Evolutionary conservation across 1,139 yeast genomes (phyloP), one percentile per base, ranked within the genome.

Genomic region (Arxiozyma heterogenica): DNA sequence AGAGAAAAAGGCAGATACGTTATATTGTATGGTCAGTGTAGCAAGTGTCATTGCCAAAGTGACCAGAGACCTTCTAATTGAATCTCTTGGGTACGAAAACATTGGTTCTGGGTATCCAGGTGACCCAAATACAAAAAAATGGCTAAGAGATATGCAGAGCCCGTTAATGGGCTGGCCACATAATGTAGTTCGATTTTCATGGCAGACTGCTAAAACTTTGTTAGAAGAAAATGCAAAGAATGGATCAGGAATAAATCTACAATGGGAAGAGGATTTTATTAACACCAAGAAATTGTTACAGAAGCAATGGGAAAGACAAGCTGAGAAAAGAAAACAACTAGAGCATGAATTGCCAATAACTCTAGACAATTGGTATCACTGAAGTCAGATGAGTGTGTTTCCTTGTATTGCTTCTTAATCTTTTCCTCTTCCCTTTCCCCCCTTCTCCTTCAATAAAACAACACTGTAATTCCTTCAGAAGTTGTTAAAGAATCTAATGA

Each of bases 31-130:
- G 51, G 99, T 94, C 4, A 86, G 95, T 69, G 88, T 95, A 0
- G 99, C 98, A 0, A 86, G 96, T n/a, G 88, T 93, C 54, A 91
- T 93, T 51, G 99, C 99, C 7, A 93, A 93, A 67, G 98, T 93
- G 4, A 89, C 98, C 0, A 79, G 99, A 64, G 98, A 93, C 69
- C 74, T 81, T 53, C 81, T 84, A 51, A 72, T 93, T 55, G 71
- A 77, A 45, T 63, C 66, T 12, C 38, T 64, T 44, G 73, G 71
- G n/a, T 39, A 44, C n/a, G 48, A 67, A 62, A 58, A 41, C 39
- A 60, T 25, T 71, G 98, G 98, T 0, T 86, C 95, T 0, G 98
- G 98, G 0, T 93, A 93, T 67, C 98, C 98, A 0, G 81, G 94
- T 3, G 98, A 94, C 68, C 94, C 96, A 5, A 81, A 82, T 57